A percentile compares a stretch with the other conserved stretches of the same genome.
phyloP scores from a whole-genome alignment of 1,284 basidiomycete genomes.

The Cutaneotrichosporon sp. region DNA sequence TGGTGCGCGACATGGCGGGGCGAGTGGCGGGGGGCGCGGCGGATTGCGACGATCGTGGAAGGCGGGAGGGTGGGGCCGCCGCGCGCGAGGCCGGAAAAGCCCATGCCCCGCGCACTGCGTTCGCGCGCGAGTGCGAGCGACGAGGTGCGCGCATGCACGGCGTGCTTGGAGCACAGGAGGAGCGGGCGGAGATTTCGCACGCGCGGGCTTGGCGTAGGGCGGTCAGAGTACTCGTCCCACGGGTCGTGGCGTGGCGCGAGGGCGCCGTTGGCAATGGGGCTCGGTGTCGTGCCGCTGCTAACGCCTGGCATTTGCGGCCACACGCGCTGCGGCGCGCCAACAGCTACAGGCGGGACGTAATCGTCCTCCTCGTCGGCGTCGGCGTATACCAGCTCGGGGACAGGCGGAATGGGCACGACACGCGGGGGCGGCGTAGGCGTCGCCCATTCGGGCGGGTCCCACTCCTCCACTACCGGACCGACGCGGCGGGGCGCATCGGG shows the following conservation, averaged over 20 bases:
- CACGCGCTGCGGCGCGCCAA: not conserved
- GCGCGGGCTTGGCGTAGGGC: conserved; percentile 16
- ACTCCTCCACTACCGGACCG: not conserved
- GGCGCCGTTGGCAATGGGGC: not conserved
- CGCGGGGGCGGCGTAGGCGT: conserved; percentile 9
- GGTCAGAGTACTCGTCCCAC: conserved; percentile 22
- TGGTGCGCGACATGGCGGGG: too few relatives aligned
- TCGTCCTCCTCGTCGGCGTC: not conserved
- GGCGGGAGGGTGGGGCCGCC: too few relatives aligned
- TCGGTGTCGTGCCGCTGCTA: not conserved
- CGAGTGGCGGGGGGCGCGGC: too few relatives aligned
- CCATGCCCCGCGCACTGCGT: not conserved
- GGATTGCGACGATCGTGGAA: too few relatives aligned
- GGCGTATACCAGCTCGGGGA: not conserved
- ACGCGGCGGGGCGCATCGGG: not conserved
- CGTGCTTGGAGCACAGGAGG: conserved; percentile 10
- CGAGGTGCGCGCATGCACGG: conserved; percentile 6
- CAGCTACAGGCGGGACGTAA: not conserved
- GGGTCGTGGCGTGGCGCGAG: conserved; percentile 12
- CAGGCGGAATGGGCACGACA: not conserved
- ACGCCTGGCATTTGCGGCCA: not conserved
- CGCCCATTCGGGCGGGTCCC: conserved; percentile 6
- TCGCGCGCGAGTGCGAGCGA: conserved; percentile 4
- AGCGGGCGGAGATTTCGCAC: conserved; percentile 9
- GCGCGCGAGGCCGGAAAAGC: not conserved